phyloP scores from a whole-genome alignment of 148 eudicot species.

The Vaccinium darrowii region DNA sequence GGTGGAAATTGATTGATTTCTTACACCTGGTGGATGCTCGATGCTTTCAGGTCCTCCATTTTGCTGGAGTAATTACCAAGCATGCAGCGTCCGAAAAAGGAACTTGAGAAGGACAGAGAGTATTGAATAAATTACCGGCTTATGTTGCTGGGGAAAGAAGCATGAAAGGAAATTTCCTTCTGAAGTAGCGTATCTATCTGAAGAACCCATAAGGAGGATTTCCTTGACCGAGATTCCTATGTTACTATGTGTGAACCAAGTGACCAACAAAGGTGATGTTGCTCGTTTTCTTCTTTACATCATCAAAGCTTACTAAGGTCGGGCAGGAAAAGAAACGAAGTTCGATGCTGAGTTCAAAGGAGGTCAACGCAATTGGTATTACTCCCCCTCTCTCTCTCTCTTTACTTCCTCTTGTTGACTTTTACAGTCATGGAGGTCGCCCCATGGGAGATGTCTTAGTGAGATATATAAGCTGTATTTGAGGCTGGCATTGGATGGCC shows the following conservation, averaged over 20 bases:
- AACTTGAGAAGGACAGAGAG: neutral
- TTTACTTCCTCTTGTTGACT: neutral
- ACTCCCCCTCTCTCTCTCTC: too few species aligned
- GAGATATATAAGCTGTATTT: too few species aligned
- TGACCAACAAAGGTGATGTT: slow-evolving; percentile 27
- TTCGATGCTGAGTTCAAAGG: slow-evolving; percentile 87
- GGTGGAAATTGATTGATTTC: neutral
- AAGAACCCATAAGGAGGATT: neutral
- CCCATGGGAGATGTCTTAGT: too few species aligned
- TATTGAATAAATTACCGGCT: neutral
- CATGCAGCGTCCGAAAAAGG: neutral
- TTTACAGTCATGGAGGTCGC: too few species aligned
- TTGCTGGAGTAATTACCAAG: neutral
- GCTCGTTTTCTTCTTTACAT: slow-evolving; percentile 78
- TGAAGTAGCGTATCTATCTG: neutral
- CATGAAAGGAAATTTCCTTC: neutral
- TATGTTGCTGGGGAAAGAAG: neutral
- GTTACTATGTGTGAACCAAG: neutral
- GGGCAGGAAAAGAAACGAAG: slow-evolving; percentile 80
- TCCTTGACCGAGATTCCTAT: neutral
- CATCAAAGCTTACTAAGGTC: slow-evolving; percentile 68
- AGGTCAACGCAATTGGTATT: slow-evolving; percentile 93
- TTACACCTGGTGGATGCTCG: neutral
- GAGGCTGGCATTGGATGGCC: too few species aligned
- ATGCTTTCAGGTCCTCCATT: neutral